Conservation (phyloP, 2,329 filamentous ascomycete genomes). For the Chrysosporium keratinophilum region DNA sequence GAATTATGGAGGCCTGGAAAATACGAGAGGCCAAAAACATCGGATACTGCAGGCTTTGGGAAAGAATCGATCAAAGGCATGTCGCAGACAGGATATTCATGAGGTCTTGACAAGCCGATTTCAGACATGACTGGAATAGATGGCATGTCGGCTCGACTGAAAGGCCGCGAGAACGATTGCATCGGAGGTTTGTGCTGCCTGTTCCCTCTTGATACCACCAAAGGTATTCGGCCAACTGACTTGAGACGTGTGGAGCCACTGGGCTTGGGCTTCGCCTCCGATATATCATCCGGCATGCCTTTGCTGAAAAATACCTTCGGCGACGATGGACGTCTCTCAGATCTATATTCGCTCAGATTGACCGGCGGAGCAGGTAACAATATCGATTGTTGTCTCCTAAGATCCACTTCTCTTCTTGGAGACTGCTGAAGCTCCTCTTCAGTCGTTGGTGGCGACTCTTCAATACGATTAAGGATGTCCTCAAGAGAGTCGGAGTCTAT, state of each 20-base stretch:
- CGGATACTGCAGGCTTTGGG: not conserved
- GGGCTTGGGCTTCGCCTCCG: conserved; percentile 10
- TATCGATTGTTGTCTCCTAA: conserved; percentile 31
- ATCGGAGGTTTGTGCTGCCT: conserved; percentile 57
- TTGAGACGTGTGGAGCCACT: conserved; percentile 53
- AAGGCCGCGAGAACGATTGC: conserved; percentile 78
- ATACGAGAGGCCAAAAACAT: not conserved
- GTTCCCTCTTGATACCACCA: conserved; percentile 58
- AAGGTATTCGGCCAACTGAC: conserved; percentile 77
- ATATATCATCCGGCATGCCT: conserved; percentile 15
- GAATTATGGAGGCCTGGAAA: not conserved
- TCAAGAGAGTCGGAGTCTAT: conserved; percentile 31
- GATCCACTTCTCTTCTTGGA: conserved; percentile 22
- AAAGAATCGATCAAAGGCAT: not conserved
- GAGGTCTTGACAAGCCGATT: conserved; percentile 6
- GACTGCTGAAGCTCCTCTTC: conserved; percentile 25
- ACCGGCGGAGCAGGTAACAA: conserved; percentile 36
- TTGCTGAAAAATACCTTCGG: conserved; percentile 31
- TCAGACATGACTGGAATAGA: conserved; percentile 30
- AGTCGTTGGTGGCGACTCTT: conserved; percentile 33
- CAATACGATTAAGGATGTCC: conserved; percentile 30
- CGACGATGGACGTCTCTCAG: conserved; percentile 24
- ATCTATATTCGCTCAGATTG: conserved; percentile 23
- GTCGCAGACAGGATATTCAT: not conserved
- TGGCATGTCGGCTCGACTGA: conserved; percentile 44